Evolutionary conservation across 495 filamentous ascomycete genomes (phyloP), one percentile per base, ranked within the genome.

Genomic region (Amphirosellinia nigrospora): DNA sequence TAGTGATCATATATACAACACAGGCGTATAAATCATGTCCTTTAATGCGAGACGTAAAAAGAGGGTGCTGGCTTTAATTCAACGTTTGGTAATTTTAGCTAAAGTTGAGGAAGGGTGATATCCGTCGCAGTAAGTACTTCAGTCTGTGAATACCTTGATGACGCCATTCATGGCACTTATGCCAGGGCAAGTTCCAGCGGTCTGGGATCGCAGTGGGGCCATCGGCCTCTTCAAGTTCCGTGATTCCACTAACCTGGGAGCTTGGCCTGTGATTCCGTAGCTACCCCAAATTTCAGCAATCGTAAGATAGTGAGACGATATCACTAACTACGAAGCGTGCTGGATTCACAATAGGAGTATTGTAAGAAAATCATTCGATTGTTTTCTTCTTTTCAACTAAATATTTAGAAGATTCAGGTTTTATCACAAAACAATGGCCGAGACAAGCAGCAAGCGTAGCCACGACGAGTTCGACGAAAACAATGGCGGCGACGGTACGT

Each of bases 391-490:
- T n/a, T n/a, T n/a, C n/a, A n/a, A n/a, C n/a, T n/a, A n/a, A n/a
- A n/a, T n/a, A n/a, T n/a, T n/a, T n/a, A n/a, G n/a, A n/a, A n/a
- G n/a, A n/a, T n/a, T n/a, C n/a, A n/a, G n/a, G n/a, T n/a, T n/a
- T 58, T 38, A n/a, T 41, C 30, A n/a, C 46, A 46, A 28, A 39
- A 28, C 53, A 26, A 71, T 71, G 69, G 52, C 69, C 39, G 71
- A 70, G 26, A 78, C 77, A 67, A 78, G 80, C 36, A 82, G 78
- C 70, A 86, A 86, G 73, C 81, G 84, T 64, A 85, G 76, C 69
- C 82, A 85, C 70, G 77, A 79, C 19, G 83, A 82, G 0, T 82
- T 82, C 59, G 72, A 76, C 4, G 80, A 78, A 32, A 64, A 79
- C 16, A 75, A 82, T 68, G 82, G 78, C 65, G 81, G 76, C 58